Conservation (phyloP, 73 alveolate species). For the Paramecium octaurelia region DNA sequence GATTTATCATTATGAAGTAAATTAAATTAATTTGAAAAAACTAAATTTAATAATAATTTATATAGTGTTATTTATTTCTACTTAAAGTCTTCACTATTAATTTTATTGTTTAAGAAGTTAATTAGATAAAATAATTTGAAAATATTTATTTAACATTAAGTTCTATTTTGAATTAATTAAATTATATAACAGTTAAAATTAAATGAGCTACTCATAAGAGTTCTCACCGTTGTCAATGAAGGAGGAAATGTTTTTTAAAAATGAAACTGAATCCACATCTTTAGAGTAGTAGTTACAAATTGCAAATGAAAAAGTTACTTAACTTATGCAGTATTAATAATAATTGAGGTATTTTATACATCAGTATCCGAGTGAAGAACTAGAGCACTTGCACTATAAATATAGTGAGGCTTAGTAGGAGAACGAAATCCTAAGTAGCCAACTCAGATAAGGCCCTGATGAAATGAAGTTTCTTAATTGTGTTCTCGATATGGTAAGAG, state of each 20-base stretch:
- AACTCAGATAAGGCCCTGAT: neutral
- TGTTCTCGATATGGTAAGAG: slow-evolving; percentile 37
- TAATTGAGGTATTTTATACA: slow-evolving; percentile 19
- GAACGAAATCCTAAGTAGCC: neutral
- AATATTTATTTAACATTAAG: neutral
- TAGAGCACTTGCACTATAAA: slow-evolving; percentile 21
- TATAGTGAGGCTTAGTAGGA: neutral
- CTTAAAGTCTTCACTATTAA: neutral
- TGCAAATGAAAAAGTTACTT: slow-evolving; percentile 30
- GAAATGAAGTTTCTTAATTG: neutral
- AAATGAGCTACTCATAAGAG: slow-evolving; percentile 33
- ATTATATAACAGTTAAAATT: slow-evolving; percentile 6
- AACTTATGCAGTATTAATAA: neutral
- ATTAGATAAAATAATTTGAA: neutral
- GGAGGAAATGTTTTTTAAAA: slow-evolving; percentile 20
- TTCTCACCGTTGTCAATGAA: slow-evolving; percentile 28
- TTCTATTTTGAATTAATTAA: neutral
- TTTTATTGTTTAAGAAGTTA: neutral
- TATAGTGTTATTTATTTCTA: neutral
- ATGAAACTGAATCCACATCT: slow-evolving; percentile 12
- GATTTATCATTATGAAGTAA: neutral
- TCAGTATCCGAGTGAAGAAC: slow-evolving; percentile 13
- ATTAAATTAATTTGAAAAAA: neutral
- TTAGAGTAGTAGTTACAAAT: neutral
- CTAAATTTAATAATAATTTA: neutral